These are phyloP conservation scores for Fusarium nanum DNA, from an alignment of 2,329 filamentous ascomycete genomes.

Conservation along the genomic window DNA sequence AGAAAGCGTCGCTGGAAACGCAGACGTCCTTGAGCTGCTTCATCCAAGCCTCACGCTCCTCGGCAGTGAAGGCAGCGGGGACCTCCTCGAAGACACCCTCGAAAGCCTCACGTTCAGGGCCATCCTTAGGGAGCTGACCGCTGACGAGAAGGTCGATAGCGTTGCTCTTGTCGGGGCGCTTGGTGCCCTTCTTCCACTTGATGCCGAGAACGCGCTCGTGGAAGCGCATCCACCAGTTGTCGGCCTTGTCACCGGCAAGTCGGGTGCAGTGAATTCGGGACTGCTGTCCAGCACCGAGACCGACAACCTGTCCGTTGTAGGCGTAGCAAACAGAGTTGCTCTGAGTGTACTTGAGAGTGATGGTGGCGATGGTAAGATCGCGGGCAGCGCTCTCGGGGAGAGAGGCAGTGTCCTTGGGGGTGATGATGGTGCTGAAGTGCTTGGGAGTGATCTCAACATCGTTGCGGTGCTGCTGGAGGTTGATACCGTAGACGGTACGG, in stretches of 20 bases:
- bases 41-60: conserved; percentile 90
- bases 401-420: conserved; percentile 79
- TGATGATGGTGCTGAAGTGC: conserved; percentile 87
- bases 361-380: conserved; percentile 94
- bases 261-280: conserved; percentile 98
- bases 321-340: conserved; percentile 99
- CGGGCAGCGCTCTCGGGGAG: conserved; percentile 86
- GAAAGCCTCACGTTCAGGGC: conserved; percentile 86
- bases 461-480: conserved; percentile 90
- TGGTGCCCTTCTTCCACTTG: conserved; percentile 97
- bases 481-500: conserved; percentile 90
- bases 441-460: conserved; percentile 86
- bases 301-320: conserved; percentile 90
- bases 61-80: conserved; percentile 80
- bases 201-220: conserved; percentile 87
- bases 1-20: conserved; percentile 95
- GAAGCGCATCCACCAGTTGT: conserved; percentile 99
- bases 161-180: conserved; percentile 97
- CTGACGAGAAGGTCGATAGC: conserved; percentile 96
- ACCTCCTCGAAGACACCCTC: conserved; percentile 92
- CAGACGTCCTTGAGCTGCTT: conserved; percentile 83
- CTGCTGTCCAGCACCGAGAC: conserved; percentile 95
- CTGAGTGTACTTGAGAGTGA: conserved; percentile 98
- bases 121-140: conserved; percentile 85
- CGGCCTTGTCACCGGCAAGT: conserved; percentile 95